Base-by-base conservation (phyloP, 441 rosid species). In the Biscutella laevigata region DNA sequence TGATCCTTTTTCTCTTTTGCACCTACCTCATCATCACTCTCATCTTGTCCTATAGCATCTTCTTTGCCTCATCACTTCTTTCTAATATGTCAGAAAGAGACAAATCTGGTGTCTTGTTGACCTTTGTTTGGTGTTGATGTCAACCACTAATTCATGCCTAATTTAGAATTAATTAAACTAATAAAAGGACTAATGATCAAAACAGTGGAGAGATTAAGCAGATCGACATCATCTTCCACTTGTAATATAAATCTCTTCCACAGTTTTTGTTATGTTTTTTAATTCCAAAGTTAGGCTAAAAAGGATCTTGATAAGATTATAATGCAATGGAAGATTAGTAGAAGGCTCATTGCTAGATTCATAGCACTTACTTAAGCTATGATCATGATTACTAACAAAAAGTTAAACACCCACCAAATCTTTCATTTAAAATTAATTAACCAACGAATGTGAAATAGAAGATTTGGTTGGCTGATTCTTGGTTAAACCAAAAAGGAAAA, bases 241-340 rank as follows among this genome's bases (percentile, higher is more conserved):
- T 64, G 38, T 21, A 50, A 35, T 21, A 33, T 55, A 32, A 55
- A 39, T 47, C 24, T 64, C 5, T 19, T 11, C 30, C 13, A 33
- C 11, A 21, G 0, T 26, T 21, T 37, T 4, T 26, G 17, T n/a
- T n/a, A n/a, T n/a, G n/a, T 51, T 13, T 27, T 14, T 28, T 7
- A 30, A 56, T 66, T n/a, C 48, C 60, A 66, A 24, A 58, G 65
- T 58, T 58, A 58, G 70, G 70, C 70, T 36, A 43, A 58, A 42
- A 51, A 15, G 5, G 28, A 27, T 27, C 21, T 6, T 58, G 62
- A 51, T 42, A 43, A 65, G 49, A 36, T 48, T 24, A 44, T 30
- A 62, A 20, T 36, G 67, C n/a, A 54, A 47, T 21, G 8, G 28
- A 38, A 44, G 56, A 38, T 38, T 39, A 37, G 25, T 26, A 64